Evolutionary conservation across 305 asterid genomes (phyloP), one percentile per base, ranked within the genome.

Genomic region (Solanum chacoense): DNA sequence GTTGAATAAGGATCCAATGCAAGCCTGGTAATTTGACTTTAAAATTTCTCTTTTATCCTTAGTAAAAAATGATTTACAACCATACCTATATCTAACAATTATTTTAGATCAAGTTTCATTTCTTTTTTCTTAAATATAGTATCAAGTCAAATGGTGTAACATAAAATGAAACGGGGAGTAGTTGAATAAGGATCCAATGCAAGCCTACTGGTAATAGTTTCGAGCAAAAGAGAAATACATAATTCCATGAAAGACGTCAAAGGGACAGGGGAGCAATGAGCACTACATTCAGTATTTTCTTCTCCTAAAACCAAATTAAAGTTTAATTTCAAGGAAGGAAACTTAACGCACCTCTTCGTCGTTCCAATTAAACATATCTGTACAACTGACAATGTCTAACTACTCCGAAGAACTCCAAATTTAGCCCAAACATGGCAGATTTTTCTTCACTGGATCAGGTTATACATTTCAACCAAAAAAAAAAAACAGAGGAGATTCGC

Each of bases 341-440:
- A 79, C 31, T 45, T 32, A 12, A 67, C 90, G 73, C 55, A 96
- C 99, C 99, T 95, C 99, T 91, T 95, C 94, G 94, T 96, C 99
- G 97, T 95, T 93, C 99, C 98, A 96, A 95, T 95, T 96, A 96
- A 96, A 95, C 99, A 96, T 96, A 90, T 96, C 95, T 94, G 92
- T 88, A 87, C 91, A 88, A 89, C 90, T 92, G 90, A 89, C 87
- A 91, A 34, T 90, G 86, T 87, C 90, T 88, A 36, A 91, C 86
- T 90, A 88, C 88, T 69, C 87, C 83, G 73, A 72, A 90, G 87
- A 88, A 88, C 89, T 92, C 90, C 88, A 87, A 92, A 87, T 72
- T 90, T 91, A 91, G 86, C 87, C 90, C 90, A 90, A 93, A 92
- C 98, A 95, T 95, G 91, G 94, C 97, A 97, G 73, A 83, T 85